phyloP scores from a whole-genome alignment of 139 green algal genomes.

The Diplosphaera chodatii region DNA sequence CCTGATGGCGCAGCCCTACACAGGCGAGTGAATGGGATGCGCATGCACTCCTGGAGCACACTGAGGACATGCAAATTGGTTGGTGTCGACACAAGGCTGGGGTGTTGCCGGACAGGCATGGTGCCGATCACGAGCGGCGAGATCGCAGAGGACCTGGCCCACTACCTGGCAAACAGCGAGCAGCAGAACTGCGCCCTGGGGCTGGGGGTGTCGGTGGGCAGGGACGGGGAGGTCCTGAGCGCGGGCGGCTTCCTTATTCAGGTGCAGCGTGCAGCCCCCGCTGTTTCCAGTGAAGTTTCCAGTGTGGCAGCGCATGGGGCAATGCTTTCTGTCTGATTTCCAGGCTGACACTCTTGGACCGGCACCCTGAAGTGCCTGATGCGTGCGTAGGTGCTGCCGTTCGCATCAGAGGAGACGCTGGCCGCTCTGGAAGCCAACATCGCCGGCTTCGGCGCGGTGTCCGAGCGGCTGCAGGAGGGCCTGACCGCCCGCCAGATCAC shows the following conservation, averaged over 20 bases:
- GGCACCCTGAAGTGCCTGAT: no score
- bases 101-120: no score
- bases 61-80: no score
- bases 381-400: slow-evolving; percentile 68
- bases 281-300: no score
- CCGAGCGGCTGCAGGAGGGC: slow-evolving; percentile 56
- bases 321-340: no score
- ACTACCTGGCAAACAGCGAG: slow-evolving; percentile 73
- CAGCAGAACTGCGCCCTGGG: slow-evolving; percentile 79
- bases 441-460: slow-evolving; percentile 41
- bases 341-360: no score
- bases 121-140: slow-evolving; percentile 60
- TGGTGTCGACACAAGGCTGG: no score
- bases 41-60: no score
- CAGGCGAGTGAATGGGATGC: no score
- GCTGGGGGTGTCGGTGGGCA: slow-evolving; percentile 72
- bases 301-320: no score
- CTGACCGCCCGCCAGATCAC: slow-evolving; percentile 51
- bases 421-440: slow-evolving; percentile 73
- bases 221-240: slow-evolving; percentile 46
- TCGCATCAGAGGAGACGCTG: slow-evolving; percentile 83
- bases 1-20: slow-evolving; percentile 11
- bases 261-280: no score
- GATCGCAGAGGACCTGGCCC: slow-evolving; percentile 84
- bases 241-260: slow-evolving; percentile 85